Base-by-base conservation (phyloP, 371 early-diverging fungal species). In the Cokeromyces recurvatus region DNA sequence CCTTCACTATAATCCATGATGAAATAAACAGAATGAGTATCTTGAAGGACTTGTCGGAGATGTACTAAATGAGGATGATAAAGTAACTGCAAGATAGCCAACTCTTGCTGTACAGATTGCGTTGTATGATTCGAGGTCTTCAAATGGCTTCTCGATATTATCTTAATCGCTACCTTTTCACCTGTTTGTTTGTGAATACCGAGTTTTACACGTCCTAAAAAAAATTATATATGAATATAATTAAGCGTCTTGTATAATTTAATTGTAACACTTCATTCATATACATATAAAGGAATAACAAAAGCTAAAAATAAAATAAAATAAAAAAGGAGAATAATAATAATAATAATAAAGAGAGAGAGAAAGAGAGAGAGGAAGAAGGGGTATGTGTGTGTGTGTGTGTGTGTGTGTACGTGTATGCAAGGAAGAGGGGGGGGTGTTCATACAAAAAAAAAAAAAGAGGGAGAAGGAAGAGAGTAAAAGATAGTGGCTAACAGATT, bases 1-100 rank as follows among this genome's bases (percentile, higher is more conserved):
- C 99, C 99, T 58, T 89, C 88, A 46, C 93, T 79, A 56, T 93
- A 92, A 59, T 97, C 98, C 85, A 95, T 87, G 12, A 99, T 86
- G 48, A 99, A 72, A 68, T 90, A 95, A 21, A 90, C 90, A 53
- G 55, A 63, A 14, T 40, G 35, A 5, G 63, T 42, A 34, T 73
- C 70, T 37, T 93, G 93, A 41, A 90, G 82, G 14, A 93, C 94
- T 55, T 95, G 93, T 38, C 83, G 83, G 5, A 94, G 71, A 39
- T 86, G 81, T 48, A 94, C 79, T n/a, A 95, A 77, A 57, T 91
- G 72, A 0, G 93, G 92, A 51, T 95, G 96, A 55, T 89, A 81
- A 34, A 95, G 81, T 32, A 95, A 69, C 51, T 92, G 92, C 67
- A 94, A 80, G 37, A 95, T 82, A 19, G 91, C 90, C 44, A 93